phyloP scores from a whole-genome alignment of 2,329 filamentous ascomycete genomes.

The Ophiostoma piceae region DNA sequence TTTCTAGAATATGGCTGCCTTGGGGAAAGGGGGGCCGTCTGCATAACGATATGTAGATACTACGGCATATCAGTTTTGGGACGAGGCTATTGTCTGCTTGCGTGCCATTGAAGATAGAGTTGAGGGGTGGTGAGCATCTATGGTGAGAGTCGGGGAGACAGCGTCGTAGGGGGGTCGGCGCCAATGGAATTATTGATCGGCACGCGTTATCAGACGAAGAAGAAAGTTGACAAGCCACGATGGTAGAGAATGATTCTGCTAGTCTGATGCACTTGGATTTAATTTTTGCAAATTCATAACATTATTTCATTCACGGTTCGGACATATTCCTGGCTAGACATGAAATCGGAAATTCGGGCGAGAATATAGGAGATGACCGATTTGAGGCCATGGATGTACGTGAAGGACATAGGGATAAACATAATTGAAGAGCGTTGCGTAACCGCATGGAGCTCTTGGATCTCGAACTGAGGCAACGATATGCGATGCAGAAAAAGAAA shows the following conservation, averaged over 20 bases:
- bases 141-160: neutral
- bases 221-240: neutral
- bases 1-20: neutral
- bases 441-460: neutral
- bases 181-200: neutral
- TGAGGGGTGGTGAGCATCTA: neutral
- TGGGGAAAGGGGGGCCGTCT: neutral
- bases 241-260: neutral
- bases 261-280: neutral
- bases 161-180: neutral
- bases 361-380: neutral
- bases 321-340: neutral
- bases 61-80: neutral
- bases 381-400: neutral
- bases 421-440: neutral
- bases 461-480: too few species aligned
- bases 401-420: neutral
- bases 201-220: neutral
- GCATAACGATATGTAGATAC: neutral
- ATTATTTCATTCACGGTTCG: neutral
- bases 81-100: neutral
- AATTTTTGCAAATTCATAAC: neutral
- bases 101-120: neutral
- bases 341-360: neutral
- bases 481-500: neutral